Conservation (phyloP, 768 basidiomycete genomes). For the Leccinum pellstonianum region DNA sequence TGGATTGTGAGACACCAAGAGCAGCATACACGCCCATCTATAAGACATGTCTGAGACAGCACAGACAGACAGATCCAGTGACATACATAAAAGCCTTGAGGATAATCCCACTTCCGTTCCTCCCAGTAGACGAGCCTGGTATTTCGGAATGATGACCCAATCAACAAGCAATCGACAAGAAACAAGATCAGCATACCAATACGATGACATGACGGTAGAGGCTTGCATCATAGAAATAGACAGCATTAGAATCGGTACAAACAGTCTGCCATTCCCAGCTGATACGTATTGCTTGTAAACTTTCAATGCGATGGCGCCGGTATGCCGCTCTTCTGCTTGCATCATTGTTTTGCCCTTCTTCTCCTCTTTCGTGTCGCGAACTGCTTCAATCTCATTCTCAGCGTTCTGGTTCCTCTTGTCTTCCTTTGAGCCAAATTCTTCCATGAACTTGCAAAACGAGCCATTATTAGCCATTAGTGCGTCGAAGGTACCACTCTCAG, state of each 20-base stretch:
- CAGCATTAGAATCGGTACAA: constrained; percentile 66
- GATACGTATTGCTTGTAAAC: constrained; percentile 53
- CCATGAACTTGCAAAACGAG: constrained; percentile 73
- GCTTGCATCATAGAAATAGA: constrained; percentile 32
- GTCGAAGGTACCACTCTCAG: constrained; percentile 75
- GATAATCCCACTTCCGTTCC: too few relatives aligned
- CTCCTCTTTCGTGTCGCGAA: constrained; percentile 22
- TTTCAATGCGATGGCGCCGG: not conserved
- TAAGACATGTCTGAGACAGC: too few relatives aligned
- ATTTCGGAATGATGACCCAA: too few relatives aligned
- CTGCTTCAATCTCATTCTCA: constrained; percentile 29
- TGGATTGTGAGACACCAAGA: too few relatives aligned
- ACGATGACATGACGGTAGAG: too few relatives aligned
- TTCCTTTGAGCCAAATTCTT: constrained; percentile 49
- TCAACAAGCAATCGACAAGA: too few relatives aligned
- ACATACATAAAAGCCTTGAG: too few relatives aligned
- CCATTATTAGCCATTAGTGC: constrained; percentile 64
- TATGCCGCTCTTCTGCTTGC: not conserved
- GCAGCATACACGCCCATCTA: too few relatives aligned
- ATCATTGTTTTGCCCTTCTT: not conserved
- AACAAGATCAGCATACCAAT: too few relatives aligned
- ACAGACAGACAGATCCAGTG: too few relatives aligned
- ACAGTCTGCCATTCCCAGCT: constrained; percentile 64
- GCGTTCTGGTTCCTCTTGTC: constrained; percentile 34
- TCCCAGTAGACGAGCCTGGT: too few relatives aligned